A percentile compares a stretch with the other conserved stretches of the same genome.
These are phyloP conservation scores for Guadua angustifolia DNA, from an alignment of 176 grass and related monocot species.

Conservation along the genomic window DNA sequence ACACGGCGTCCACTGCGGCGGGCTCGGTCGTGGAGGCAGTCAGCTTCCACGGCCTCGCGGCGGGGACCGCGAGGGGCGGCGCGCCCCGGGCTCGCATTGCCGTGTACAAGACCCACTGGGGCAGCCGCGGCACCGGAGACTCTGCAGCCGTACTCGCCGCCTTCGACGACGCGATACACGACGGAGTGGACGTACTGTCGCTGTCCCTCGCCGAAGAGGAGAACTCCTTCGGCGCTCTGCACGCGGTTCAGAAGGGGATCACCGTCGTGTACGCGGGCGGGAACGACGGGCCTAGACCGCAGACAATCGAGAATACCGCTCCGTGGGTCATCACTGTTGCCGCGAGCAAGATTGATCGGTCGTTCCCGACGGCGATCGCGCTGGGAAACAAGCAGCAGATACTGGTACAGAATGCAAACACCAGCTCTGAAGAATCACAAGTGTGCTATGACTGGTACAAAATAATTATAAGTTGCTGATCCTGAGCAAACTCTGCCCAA, in stretches of 20 bases:
- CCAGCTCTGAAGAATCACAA: not conserved
- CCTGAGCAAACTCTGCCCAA: not conserved
- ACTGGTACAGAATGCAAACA: conserved; percentile 17
- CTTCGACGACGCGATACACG: conserved; percentile 48
- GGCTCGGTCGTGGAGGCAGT: not conserved
- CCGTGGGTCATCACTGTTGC: conserved; percentile 48
- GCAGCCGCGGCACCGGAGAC: fast-evolving
- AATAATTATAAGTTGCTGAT: not conserved
- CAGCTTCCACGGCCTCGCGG: conserved; percentile 29
- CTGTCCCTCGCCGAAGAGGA: not conserved
- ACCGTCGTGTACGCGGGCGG: not conserved
- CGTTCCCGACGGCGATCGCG: conserved; percentile 26
- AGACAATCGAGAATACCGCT: not conserved
- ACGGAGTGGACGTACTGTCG: conserved; percentile 35
- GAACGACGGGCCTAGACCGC: not conserved
- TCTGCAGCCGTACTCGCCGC: conserved; percentile 32
- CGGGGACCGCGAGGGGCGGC: not conserved
- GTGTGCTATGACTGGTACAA: too few relatives aligned
- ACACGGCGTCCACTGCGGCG: conserved; percentile 43
- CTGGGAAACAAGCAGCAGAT: conserved; percentile 42
- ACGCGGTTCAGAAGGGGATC: conserved; percentile 45
- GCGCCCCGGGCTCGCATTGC: conserved; percentile 23
- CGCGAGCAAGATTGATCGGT: conserved; percentile 42
- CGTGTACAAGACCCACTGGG: conserved; percentile 35
- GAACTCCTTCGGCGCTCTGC: conserved; percentile 29